Evolutionary conservation across 805 yeast genomes (phyloP).

Genomic region (Spathaspora passalidarum): DNA sequence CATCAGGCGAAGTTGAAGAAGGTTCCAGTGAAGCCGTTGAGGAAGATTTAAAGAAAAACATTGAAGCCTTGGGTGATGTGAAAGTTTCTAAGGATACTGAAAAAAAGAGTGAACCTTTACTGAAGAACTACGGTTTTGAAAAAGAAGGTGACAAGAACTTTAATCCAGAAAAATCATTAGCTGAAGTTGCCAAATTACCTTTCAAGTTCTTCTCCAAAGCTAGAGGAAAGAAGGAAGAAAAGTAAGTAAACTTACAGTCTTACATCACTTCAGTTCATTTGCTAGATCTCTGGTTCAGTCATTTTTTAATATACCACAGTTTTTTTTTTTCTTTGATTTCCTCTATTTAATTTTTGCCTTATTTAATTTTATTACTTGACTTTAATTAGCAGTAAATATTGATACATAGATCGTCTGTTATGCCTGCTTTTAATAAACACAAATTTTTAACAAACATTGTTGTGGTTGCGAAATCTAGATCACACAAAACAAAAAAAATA

Average conservation of each 20-base stretch:
- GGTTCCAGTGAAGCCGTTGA: constrained; percentile 3
- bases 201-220: constrained; percentile 20
- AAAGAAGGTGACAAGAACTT: constrained; percentile 11
- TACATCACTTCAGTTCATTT: neutral
- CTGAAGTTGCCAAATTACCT: constrained; percentile 25
- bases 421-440: neutral
- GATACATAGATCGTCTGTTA: too few relatives aligned
- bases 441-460: neutral
- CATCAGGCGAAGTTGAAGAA: constrained; percentile 4
- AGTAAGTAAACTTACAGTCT: neutral
- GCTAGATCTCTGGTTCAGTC: neutral
- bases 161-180: constrained; percentile 24
- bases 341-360: neutral
- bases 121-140: constrained; percentile 11
- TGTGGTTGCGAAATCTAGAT: neutral
- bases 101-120: constrained; percentile 5
- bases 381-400: too few relatives aligned
- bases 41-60: constrained; percentile 8
- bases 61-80: constrained; percentile 9
- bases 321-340: neutral
- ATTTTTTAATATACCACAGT: neutral
- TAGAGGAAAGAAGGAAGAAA: constrained; percentile 11
- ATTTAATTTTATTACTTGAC: neutral
- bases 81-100: constrained; percentile 5
- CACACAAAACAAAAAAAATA: neutral